Evolutionary conservation across 2,329 filamentous ascomycete species (phyloP), one percentile per base, ranked within the genome.

Genomic region (Thelonectria discophora): DNA sequence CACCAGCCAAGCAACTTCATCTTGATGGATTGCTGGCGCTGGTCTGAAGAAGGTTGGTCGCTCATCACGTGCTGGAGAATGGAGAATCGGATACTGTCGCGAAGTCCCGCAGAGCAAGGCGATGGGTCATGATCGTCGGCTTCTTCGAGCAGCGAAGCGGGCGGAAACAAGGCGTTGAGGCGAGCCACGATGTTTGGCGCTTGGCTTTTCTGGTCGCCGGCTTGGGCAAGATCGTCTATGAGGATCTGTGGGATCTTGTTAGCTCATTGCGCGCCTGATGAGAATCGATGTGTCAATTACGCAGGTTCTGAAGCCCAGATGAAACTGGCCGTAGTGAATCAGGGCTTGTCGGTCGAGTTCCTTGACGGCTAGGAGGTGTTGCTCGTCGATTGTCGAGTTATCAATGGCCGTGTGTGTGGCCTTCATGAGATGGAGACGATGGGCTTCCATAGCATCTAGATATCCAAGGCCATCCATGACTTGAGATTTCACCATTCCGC

Each of bases 121-220:
- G 67, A 66, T 8, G 73, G 65, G 17, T 74, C 68, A 5, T 69
- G 9, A 30, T 73, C 71, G 3, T 73, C 63, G 2, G 59, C 54
- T 15, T 65, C 52, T 34, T 65, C 58, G 17, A 72, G 60, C 11
- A 72, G 59, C 9, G 67, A 53, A 10, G 65, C 55, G 1, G 75
- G 58, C 1, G 77, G 75, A 34, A 79, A 76, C 18, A 79, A 63
- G 6, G 77, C 70, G 50, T 79, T 79, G 21, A 78, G 64, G 7
- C 69, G 67, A 20, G 75, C 76, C 75, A 78, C 74, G 34, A 76
- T 67, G 13, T 66, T 62, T 6, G 66, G 55, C 3, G 50, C 42
- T 13, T 68, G 58, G 24, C 67, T 65, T 51, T 53, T 55, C 17
- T 39, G 15, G 2, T 61, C 39, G 18, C 43, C 32, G 18, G 60